Conservation (phyloP, 352 stramenopile species). For the Phytopythium boreale region DNA sequence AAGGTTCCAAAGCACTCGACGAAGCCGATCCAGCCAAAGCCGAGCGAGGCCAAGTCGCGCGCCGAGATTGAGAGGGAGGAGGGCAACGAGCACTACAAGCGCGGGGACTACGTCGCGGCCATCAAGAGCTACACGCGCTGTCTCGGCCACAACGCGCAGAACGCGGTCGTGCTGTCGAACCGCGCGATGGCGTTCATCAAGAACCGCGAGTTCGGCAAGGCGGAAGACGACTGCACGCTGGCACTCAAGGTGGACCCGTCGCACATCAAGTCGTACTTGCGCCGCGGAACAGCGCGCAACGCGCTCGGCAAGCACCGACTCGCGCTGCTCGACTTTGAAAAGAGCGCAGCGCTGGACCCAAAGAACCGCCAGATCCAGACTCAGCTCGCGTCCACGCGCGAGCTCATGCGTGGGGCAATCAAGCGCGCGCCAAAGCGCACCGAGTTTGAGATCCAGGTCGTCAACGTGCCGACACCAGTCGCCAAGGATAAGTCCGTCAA, state of each 20-base stretch:
- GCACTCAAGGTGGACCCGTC: constrained; percentile 72
- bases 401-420: constrained; percentile 64
- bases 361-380: constrained; percentile 67
- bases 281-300: constrained; percentile 85
- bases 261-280: constrained; percentile 86
- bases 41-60: constrained; percentile 22
- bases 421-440: constrained; percentile 58
- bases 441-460: constrained; percentile 43
- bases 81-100: constrained; percentile 91
- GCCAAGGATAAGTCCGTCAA: constrained; percentile 5
- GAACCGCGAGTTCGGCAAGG: constrained; percentile 80
- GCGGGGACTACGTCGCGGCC: constrained; percentile 81
- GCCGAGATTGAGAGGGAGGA: constrained; percentile 86
- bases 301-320: constrained; percentile 81
- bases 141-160: constrained; percentile 67
- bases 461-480: constrained; percentile 12
- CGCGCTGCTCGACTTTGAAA: constrained; percentile 82
- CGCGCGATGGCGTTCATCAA: constrained; percentile 89
- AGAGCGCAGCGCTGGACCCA: constrained; percentile 54
- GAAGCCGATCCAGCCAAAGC: not conserved
- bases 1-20: not conserved
- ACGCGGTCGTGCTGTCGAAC: constrained; percentile 86
- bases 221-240: constrained; percentile 88
- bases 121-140: constrained; percentile 89
- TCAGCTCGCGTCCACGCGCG: constrained; percentile 55